Conservation (phyloP, 148 eudicot species). For the Heliamphora exappendiculata region DNA sequence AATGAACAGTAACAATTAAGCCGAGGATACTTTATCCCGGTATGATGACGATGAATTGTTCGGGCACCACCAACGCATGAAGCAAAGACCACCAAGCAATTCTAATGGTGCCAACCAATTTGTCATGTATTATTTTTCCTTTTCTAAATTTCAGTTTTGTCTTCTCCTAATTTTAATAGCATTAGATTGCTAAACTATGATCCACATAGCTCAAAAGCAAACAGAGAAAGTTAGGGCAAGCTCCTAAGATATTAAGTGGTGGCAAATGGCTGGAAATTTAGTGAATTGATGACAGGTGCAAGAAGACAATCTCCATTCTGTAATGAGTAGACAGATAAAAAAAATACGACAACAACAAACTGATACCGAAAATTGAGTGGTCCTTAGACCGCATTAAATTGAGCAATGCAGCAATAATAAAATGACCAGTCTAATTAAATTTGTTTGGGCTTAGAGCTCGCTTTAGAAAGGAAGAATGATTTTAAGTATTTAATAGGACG, state of each 20-base stretch:
- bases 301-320: constrained; percentile 18
- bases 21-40: no score
- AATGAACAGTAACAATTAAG: no score
- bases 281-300: constrained; percentile 12
- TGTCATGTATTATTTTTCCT: not conserved
- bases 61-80: not conserved
- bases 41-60: no score
- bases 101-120: not conserved
- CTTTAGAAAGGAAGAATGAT: no score
- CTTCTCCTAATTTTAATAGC: not conserved
- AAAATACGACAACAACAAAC: not conserved
- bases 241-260: not conserved
- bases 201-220: not conserved
- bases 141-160: not conserved
- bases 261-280: not conserved
- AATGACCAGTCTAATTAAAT: constrained; percentile 4
- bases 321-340: not conserved
- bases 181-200: not conserved
- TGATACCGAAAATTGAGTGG: constrained; percentile 24
- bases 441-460: no score
- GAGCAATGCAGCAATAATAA: not conserved
- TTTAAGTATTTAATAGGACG: no score
- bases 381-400: constrained; percentile 11
- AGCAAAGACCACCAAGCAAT: constrained; percentile 3
- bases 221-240: not conserved